Evolutionary conservation across 2,329 filamentous ascomycete genomes (phyloP).

Genomic region (Malbranchea zuffiana): DNA sequence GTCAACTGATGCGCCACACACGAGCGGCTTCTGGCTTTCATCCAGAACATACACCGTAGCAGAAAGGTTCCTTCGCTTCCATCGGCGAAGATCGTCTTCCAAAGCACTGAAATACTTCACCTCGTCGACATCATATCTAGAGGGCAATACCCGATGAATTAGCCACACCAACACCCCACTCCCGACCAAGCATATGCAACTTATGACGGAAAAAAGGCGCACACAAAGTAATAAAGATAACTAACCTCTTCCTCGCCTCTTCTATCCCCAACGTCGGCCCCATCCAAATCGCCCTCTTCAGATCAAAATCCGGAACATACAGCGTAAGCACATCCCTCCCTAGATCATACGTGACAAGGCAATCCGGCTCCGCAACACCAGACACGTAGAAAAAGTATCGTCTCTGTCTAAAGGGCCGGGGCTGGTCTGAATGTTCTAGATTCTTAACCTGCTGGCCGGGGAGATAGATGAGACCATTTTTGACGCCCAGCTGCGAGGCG

Average conservation of each 20-base stretch:
- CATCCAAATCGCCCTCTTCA: conserved; percentile 34
- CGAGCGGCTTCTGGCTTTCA: conserved; percentile 24
- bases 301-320: conserved; percentile 61
- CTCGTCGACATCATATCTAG: conserved; percentile 57
- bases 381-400: conserved; percentile 54
- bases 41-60: conserved; percentile 31
- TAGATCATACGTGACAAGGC: conserved; percentile 48
- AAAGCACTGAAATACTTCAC: conserved; percentile 50
- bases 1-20: conserved; percentile 15
- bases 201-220: background rate
- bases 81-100: conserved; percentile 39
- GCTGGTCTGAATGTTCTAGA: conserved; percentile 50
- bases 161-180: too few species aligned
- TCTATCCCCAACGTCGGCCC: conserved; percentile 36
- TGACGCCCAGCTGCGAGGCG: conserved; percentile 31
- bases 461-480: conserved; percentile 45
- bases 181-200: too few species aligned
- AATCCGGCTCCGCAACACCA: conserved; percentile 45
- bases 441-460: conserved; percentile 40
- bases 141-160: too few species aligned
- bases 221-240: background rate
- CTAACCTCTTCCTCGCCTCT: conserved; percentile 46
- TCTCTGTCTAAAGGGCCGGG: conserved; percentile 44
- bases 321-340: conserved; percentile 53
- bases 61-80: conserved; percentile 21